Evolutionary conservation across 257 asterid genomes (phyloP).

Genomic region (Solanum dulcamara): DNA sequence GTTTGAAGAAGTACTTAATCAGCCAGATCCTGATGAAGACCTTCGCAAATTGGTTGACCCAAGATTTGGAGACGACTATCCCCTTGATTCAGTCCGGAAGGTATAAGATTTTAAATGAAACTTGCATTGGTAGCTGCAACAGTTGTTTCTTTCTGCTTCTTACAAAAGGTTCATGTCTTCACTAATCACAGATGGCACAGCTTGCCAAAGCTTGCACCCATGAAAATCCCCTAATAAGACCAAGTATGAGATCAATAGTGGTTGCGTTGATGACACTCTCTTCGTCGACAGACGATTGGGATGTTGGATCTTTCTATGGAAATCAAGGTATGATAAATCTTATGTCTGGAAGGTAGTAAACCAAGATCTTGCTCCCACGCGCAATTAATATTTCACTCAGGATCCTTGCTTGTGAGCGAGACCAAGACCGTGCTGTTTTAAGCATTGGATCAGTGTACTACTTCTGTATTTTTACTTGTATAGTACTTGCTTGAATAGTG

Average conservation of each 20-base stretch:
- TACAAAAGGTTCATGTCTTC: not conserved
- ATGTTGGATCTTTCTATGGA: conserved; percentile 67
- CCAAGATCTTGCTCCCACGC: not conserved
- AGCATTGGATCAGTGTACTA: not conserved
- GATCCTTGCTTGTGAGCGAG: not conserved
- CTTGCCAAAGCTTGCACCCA: conserved; percentile 87
- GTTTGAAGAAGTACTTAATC: conserved; percentile 77
- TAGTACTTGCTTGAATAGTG: not conserved
- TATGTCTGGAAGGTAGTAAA: conserved; percentile 63
- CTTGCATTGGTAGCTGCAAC: not conserved
- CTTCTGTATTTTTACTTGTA: conserved; percentile 4
- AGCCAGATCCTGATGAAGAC: conserved; percentile 41
- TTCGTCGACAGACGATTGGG: conserved; percentile 88
- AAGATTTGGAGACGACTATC: conserved; percentile 60
- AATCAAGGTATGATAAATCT: conserved; percentile 55
- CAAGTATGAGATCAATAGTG: conserved; percentile 81
- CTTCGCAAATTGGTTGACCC: conserved; percentile 60
- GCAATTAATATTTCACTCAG: not conserved
- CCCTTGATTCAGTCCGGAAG: conserved; percentile 64
- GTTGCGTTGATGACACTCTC: conserved; percentile 88
- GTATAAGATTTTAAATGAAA: conserved; percentile 11
- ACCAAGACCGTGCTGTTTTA: not conserved
- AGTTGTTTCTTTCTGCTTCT: not conserved
- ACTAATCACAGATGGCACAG: conserved; percentile 47
- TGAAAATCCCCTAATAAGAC: conserved; percentile 76